A percentile compares a stretch with the other conserved stretches of the same genome.
phyloP scores from a whole-genome alignment of 768 basidiomycete species.

The Phanerodontia chrysosporium region DNA sequence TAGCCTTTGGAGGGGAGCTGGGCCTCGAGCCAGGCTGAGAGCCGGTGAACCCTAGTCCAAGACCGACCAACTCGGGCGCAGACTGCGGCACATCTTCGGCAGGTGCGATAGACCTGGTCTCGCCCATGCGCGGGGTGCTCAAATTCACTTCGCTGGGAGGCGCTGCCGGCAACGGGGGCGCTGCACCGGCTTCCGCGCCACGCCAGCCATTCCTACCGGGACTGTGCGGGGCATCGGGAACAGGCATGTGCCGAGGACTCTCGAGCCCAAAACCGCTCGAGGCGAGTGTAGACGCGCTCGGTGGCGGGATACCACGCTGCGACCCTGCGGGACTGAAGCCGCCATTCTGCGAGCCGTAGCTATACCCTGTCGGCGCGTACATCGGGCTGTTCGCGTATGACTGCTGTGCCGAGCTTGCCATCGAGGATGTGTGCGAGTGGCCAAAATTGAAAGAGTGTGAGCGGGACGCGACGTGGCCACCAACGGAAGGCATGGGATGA shows the following conservation, averaged over 20 bases:
- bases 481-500: constrained; percentile 13
- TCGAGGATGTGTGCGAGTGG: constrained; percentile 30
- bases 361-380: constrained; percentile 11
- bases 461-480: constrained; percentile 13
- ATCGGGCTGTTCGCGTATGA: constrained; percentile 38
- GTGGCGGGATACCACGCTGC: constrained; percentile 6
- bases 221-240: constrained; percentile 9
- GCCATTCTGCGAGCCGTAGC: constrained; percentile 1
- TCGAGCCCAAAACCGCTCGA: constrained; percentile 28
- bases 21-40: constrained; percentile 2
- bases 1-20: background rate
- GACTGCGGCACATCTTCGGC: background rate
- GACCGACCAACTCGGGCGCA: constrained; percentile 17
- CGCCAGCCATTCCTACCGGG: constrained; percentile 15
- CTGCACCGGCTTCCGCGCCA: constrained; percentile 16
- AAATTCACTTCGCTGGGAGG: constrained; percentile 8
- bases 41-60: constrained; percentile 28
- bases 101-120: background rate
- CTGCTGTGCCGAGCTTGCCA: constrained; percentile 38
- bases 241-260: constrained; percentile 26
- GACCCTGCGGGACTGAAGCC: constrained; percentile 25
- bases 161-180: background rate
- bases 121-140: constrained; percentile 5
- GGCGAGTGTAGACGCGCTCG: constrained; percentile 4
- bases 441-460: constrained; percentile 24